Evolutionary conservation across 352 stramenopile species (phyloP).

Genomic region (Pythium insidiosum): DNA sequence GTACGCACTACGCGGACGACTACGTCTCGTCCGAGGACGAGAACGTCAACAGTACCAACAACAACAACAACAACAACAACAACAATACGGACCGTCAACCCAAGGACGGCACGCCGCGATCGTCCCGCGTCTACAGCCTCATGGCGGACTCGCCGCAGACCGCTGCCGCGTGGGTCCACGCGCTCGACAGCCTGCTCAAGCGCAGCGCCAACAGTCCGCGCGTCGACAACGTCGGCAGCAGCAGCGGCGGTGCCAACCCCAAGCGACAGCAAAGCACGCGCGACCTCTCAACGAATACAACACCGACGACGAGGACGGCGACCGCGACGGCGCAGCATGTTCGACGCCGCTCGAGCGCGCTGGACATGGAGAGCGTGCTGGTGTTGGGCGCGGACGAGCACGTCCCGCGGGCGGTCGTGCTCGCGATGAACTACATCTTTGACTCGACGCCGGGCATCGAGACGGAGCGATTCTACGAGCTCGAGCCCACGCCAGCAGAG

Average conservation of each 20-base stretch:
- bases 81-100: constrained; percentile 18
- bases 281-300: constrained; percentile 4
- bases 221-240: constrained; percentile 21
- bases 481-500: constrained; percentile 39
- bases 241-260: background rate
- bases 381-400: constrained; percentile 27
- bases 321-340: constrained; percentile 16
- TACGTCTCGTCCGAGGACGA: constrained; percentile 75
- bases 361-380: constrained; percentile 42
- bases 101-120: constrained; percentile 47
- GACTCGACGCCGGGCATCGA: constrained; percentile 74
- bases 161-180: constrained; percentile 64
- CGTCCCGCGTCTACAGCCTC: constrained; percentile 65
- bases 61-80: constrained; percentile 12
- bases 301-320: constrained; percentile 5
- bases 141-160: constrained; percentile 72
- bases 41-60: constrained; percentile 26
- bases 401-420: constrained; percentile 45
- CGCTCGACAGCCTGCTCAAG: constrained; percentile 59
- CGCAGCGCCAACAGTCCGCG: constrained; percentile 74
- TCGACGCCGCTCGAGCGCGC: constrained; percentile 28
- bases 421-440: constrained; percentile 79
- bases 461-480: constrained; percentile 64
- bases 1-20: constrained; percentile 71
- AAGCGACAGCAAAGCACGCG: constrained; percentile 6